These are phyloP conservation scores for Megacollybia marginata DNA, from an alignment of 768 basidiomycete species.

Conservation along the genomic window DNA sequence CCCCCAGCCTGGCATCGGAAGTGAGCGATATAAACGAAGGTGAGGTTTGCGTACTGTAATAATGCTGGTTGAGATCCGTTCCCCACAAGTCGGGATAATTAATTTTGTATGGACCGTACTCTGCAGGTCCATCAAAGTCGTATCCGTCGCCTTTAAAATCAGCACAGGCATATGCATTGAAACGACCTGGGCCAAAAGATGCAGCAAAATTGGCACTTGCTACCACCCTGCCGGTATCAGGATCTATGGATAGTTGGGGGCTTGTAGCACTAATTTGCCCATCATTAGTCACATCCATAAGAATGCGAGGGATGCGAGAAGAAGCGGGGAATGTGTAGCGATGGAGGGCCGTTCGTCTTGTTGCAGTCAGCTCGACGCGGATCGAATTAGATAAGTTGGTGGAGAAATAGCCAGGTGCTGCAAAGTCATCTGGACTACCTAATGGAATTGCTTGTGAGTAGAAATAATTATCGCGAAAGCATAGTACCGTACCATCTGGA, in stretches of 20 bases:
- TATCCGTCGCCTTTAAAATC: slow-evolving; percentile 52
- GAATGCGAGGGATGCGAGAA: slow-evolving; percentile 41
- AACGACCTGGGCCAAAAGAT: slow-evolving; percentile 54
- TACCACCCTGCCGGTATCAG: slow-evolving; percentile 39
- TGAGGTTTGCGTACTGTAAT: slow-evolving; percentile 34
- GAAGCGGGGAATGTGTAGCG: slow-evolving; percentile 48
- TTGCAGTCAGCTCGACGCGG: slow-evolving; percentile 53
- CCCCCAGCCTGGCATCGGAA: slow-evolving; percentile 1
- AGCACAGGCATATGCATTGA: slow-evolving; percentile 51
- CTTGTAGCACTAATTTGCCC: slow-evolving; percentile 44
- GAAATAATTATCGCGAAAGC: not conserved
- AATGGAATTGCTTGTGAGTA: not conserved
- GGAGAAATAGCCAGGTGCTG: slow-evolving; percentile 61
- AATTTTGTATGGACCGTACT: slow-evolving; percentile 49
- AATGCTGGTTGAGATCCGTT: slow-evolving; percentile 26
- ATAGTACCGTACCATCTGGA: slow-evolving; percentile 33
- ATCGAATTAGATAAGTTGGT: slow-evolving; percentile 54
- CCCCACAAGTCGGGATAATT: slow-evolving; percentile 37
- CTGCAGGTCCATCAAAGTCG: slow-evolving; percentile 35
- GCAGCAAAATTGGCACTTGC: slow-evolving; percentile 38
- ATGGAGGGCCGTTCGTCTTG: slow-evolving; percentile 52
- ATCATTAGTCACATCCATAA: slow-evolving; percentile 58
- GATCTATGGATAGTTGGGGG: slow-evolving; percentile 41
- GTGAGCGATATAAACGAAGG: not conserved
- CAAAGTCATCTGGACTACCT: slow-evolving; percentile 55